Evolutionary conservation across 768 basidiomycete species (phyloP).

Genomic region (Macrolepiota fuliginosa): DNA sequence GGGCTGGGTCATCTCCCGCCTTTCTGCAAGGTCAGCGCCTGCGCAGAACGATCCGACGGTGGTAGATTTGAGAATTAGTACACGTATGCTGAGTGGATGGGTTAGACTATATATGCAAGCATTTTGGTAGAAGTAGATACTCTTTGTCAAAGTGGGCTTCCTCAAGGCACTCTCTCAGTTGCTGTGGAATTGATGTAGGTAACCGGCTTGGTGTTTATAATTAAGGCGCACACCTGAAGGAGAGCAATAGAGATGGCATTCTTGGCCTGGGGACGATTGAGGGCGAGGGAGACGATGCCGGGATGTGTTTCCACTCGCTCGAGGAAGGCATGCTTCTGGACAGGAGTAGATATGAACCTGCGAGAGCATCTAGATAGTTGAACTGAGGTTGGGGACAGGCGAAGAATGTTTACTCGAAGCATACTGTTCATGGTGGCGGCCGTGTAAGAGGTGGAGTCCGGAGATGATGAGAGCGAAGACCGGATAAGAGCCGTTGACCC

Average conservation of each 20-base stretch:
- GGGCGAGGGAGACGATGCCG: conserved; percentile 70
- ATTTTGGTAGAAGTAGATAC: conserved; percentile 29
- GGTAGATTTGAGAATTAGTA: conserved; percentile 81
- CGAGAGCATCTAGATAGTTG: background rate
- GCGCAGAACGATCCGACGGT: conserved; percentile 83
- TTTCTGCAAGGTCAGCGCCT: conserved; percentile 86
- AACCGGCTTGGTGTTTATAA: background rate
- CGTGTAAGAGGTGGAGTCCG: background rate
- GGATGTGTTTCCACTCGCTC: conserved; percentile 52
- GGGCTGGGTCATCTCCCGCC: conserved; percentile 73
- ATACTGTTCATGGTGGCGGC: conserved; percentile 5
- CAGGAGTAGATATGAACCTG: conserved; percentile 2
- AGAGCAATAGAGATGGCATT: conserved; percentile 83
- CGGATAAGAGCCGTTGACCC: conserved; percentile 4
- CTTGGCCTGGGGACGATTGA: conserved; percentile 80
- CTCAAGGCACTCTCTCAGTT: conserved; percentile 70
- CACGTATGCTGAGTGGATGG: conserved; percentile 52
- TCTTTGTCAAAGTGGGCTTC: conserved; percentile 63
- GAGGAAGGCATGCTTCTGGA: conserved; percentile 40
- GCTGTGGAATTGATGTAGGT: conserved; percentile 38
- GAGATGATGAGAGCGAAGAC: background rate
- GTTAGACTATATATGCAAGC: background rate
- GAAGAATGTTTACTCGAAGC: conserved; percentile 3
- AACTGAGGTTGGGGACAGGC: background rate
- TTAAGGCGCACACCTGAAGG: conserved; percentile 49